These are phyloP conservation scores for Ascosphaera apis DNA, from an alignment of 2,329 filamentous ascomycete genomes.

Conservation along the genomic window DNA sequence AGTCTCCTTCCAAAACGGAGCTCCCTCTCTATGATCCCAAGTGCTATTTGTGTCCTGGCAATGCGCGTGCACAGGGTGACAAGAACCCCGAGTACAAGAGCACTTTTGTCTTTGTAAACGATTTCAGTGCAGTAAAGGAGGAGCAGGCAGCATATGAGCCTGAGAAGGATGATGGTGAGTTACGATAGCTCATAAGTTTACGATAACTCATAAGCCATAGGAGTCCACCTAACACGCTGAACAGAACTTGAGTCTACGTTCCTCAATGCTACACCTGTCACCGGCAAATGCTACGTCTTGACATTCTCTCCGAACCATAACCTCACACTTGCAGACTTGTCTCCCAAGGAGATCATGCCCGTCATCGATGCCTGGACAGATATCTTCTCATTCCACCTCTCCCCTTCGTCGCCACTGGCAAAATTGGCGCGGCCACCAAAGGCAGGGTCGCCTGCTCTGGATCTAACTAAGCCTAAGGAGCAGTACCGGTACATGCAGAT, in stretches of 20 bases:
- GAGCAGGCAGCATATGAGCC: constrained; percentile 57
- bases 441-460: constrained; percentile 22
- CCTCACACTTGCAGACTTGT: constrained; percentile 77
- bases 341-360: constrained; percentile 50
- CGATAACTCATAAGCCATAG: background rate
- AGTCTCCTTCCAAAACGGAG: constrained; percentile 41
- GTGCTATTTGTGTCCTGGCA: constrained; percentile 90
- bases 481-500: constrained; percentile 97
- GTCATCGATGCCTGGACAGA: constrained; percentile 79
- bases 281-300: constrained; percentile 88
- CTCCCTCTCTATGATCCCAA: constrained; percentile 67
- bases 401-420: constrained; percentile 42
- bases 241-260: constrained; percentile 51
- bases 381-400: constrained; percentile 64
- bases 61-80: constrained; percentile 69
- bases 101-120: constrained; percentile 90
- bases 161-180: constrained; percentile 20
- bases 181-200: background rate
- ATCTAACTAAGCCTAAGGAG: constrained; percentile 33
- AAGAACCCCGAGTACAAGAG: constrained; percentile 63
- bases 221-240: background rate
- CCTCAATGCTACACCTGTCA: constrained; percentile 64
- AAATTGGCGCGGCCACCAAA: constrained; percentile 25
- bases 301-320: constrained; percentile 85
- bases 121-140: constrained; percentile 93